Evolutionary conservation across 345 rosid genomes (phyloP), one percentile per base, ranked within the genome.

Genomic region (Xanthoceras sorbifolium): DNA sequence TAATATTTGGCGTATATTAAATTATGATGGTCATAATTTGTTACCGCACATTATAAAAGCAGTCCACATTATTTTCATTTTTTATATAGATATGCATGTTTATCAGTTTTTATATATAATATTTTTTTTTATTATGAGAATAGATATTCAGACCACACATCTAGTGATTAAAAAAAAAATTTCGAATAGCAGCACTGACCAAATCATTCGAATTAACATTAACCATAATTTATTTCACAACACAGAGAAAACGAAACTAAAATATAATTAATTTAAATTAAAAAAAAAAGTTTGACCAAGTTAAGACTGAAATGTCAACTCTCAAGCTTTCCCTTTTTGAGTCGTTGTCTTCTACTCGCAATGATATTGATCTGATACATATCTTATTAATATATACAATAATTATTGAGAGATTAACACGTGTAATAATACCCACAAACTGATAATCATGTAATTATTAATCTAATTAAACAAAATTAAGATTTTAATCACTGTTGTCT

Each of bases 261-360:
- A 1, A 64, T 64, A 67, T 14, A 40, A 42, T 2, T 14, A 59
- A 22, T 22, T 31, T 1, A 50, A 54, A 70, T 52, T 32, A 32
- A n/a, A 54, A n/a, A 71, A 54, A 54, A 32, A 12, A 54, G 74
- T 71, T 66, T 72, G 66, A 57, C 74, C 7, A 23, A 54, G 64
- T 14, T 34, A 23, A 9, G 52, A 57, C 67, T 40, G 10, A 25
- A 48, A 57, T 60, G 76, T 59, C 54, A 72, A 59, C 36, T 60
- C 15, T 0, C 23, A 15, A 72, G 5, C 8, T 59, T 15, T 72
- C 25, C 55, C 55, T 26, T 14, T 48, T 36, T 17, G 20, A 50
- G 55, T 50, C n/a, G 5, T 50, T 72, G 67, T 72, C 66, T 59
- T 25, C 38, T 72, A 25, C 4, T 52, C 1, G 34, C 34, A 22